Evolutionary conservation across 2,329 filamentous ascomycete genomes (phyloP), one percentile per base, ranked within the genome.

Genomic region (Penicillium sp.): DNA sequence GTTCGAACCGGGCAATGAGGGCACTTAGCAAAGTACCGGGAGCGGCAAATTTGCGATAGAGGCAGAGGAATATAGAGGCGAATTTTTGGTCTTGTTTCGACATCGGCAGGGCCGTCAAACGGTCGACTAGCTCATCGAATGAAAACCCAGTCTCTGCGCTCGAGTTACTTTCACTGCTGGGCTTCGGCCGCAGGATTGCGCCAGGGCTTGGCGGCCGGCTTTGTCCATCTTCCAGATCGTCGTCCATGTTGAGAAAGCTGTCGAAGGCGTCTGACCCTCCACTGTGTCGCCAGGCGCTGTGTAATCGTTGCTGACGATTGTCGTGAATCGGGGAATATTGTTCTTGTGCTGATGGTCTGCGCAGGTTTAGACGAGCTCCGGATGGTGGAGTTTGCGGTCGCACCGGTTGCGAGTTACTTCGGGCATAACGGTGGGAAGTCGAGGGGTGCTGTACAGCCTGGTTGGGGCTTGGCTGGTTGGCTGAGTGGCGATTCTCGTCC

Each of bases 31-130:
- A 81, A 60, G 88, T 83, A 9, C 84, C 83, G 0, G 94, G 94
- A 2, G 92, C 85, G 4, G 91, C 89, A 70, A 99, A 97, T 71
- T 94, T 95, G 58, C 94, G 88, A 74, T 97, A 97, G 13, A 97
- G 79, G 60, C 93, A 96, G 29, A 97, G 80, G 67, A 97, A 97
- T 16, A 96, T 87, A 43, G 92, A 86, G 1, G 85, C 84, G 68
- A 97, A 99, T 72, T 96, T 96, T 54, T 84, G 83, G 69, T 97
- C 94, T n/a, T 87, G 83, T 68, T 91, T 92, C 27, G 90, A 92
- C 77, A 93, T 87, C 34, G 90, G 90, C 58, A 90, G 84, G 0
- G 87, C 83, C 22, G 97, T 81, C 39, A 99, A 81, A n/a, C 92
- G 88, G 72, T 96, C 91, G 18, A 97, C 91, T 4, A 94, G 78